Evolutionary conservation across 108 stramenopile genomes (phyloP), one percentile per base, ranked within the genome.

Genomic region (Bacterosira constricta): DNA sequence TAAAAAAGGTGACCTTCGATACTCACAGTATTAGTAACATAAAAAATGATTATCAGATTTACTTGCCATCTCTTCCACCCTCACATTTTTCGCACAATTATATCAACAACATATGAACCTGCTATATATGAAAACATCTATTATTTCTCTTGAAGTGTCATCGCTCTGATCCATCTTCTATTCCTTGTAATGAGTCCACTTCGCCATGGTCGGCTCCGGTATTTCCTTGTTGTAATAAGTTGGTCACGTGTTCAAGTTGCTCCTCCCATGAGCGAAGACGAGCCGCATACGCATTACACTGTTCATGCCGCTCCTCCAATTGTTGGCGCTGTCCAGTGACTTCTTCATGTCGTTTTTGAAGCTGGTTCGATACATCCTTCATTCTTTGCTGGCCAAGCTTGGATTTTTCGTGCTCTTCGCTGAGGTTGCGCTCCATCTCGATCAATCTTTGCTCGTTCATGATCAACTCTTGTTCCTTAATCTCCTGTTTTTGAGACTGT

Each of bases 301-400:
- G 47, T 7, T 56, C 47, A 38, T 71, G 45, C 8, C 65, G 70
- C 8, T 71, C 77, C 51, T 79, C 62, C 52, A 79, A 56, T 4
- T 52, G 69, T 36, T 71, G 46, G 18, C 70, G 70, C 47, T 79
- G 77, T 15, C 35, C 53, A 3, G 25, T 66, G 25, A 79, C 45
- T 71, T 79, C 77, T 50, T 79, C 77, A 12, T 71, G 65, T 7
- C 77, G 64, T 45, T 60, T 71, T 41, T 71, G 69, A 36, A 79
- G 70, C 50, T 79, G 69, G 49, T 66, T 38, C 21, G 77, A 70
- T 60, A 79, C 38, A 13, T 79, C 69, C n/a, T 66, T 71, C 59
- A 79, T 60, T 34, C 70, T 56, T 9, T 71, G 69, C 51, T 79
- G 63, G 13, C 65, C 64, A 41, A 29, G 31, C 36, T 66, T 79